Evolutionary conservation across 1,284 basidiomycete genomes (phyloP).

Genomic region (Irpex rosettiformis): DNA sequence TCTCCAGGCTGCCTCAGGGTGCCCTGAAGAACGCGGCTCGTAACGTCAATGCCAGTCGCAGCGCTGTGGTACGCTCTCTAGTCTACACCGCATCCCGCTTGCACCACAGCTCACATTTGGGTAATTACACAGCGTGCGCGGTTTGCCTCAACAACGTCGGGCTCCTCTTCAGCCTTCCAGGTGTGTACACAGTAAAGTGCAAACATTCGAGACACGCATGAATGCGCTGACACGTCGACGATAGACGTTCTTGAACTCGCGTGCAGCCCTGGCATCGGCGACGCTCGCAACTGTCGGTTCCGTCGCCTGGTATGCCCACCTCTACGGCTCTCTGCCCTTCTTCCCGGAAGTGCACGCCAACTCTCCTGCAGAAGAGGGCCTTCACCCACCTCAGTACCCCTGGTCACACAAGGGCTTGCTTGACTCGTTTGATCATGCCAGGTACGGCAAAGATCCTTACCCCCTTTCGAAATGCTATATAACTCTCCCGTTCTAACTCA

Average conservation of each 20-base stretch:
- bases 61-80: constrained; percentile 36
- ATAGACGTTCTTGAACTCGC: constrained; percentile 62
- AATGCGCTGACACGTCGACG: background rate
- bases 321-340: constrained; percentile 88
- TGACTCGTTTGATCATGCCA: constrained; percentile 2
- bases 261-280: constrained; percentile 74
- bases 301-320: constrained; percentile 93
- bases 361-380: constrained; percentile 89
- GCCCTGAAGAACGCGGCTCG: constrained; percentile 53
- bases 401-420: background rate
- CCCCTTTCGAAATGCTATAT: constrained; percentile 1
- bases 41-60: constrained; percentile 37
- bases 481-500: background rate
- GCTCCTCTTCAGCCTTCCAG: constrained; percentile 57
- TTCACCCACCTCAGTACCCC: constrained; percentile 78
- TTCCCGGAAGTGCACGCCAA: constrained; percentile 87
- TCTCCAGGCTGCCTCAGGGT: constrained; percentile 71
- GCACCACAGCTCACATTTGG: constrained; percentile 11
- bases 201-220: background rate
- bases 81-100: constrained; percentile 17
- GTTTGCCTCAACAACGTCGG: constrained; percentile 58
- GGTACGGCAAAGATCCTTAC: background rate
- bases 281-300: constrained; percentile 83
- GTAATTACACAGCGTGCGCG: constrained; percentile 47
- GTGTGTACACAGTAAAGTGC: constrained; percentile 34